Percentiles rank a stretch among this genome's conserved stretches.
These are phyloP conservation scores for Vitis amurensis DNA, from an alignment of 164 flowering plant species.

Conservation along the genomic window DNA sequence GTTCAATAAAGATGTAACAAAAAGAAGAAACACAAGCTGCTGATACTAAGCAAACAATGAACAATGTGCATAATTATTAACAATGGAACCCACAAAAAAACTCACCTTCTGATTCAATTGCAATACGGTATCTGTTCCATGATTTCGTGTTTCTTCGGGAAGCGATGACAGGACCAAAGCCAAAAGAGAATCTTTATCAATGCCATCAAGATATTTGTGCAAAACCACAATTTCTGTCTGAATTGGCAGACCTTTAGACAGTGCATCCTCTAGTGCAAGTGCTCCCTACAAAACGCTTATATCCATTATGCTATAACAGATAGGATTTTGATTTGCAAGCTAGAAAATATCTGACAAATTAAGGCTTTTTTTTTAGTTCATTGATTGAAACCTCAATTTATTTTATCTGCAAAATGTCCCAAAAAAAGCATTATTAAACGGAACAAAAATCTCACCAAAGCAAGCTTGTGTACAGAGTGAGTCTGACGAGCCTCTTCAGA, in stretches of 20 bases:
- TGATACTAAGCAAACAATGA: no score
- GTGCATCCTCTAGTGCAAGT: conserved; percentile 88
- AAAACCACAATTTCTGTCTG: conserved; percentile 69
- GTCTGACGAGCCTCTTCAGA: conserved; percentile 91
- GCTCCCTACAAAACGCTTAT: conserved; percentile 60
- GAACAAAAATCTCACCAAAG: conserved; percentile 55
- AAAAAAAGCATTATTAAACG: background rate
- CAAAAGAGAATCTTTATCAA: conserved; percentile 71
- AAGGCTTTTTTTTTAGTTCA: background rate
- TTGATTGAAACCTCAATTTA: background rate
- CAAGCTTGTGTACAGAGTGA: conserved; percentile 89
- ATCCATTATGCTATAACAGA: background rate
- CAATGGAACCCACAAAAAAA: background rate
- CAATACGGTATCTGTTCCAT: conserved; percentile 69
- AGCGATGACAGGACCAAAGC: conserved; percentile 83
- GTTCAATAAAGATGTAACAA: background rate
- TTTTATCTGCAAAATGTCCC: background rate
- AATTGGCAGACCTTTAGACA: conserved; percentile 83
- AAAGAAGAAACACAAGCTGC: background rate
- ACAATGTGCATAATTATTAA: background rate
- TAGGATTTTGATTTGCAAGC: background rate
- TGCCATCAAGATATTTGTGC: conserved; percentile 57
- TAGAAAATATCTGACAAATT: background rate
- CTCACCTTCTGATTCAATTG: conserved; percentile 84
- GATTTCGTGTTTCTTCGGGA: conserved; percentile 66